A percentile compares a stretch with the other conserved stretches of the same genome.
These are phyloP conservation scores for Bidens hawaiensis DNA, from an alignment of 140 eudicot genomes.

Conservation along the genomic window DNA sequence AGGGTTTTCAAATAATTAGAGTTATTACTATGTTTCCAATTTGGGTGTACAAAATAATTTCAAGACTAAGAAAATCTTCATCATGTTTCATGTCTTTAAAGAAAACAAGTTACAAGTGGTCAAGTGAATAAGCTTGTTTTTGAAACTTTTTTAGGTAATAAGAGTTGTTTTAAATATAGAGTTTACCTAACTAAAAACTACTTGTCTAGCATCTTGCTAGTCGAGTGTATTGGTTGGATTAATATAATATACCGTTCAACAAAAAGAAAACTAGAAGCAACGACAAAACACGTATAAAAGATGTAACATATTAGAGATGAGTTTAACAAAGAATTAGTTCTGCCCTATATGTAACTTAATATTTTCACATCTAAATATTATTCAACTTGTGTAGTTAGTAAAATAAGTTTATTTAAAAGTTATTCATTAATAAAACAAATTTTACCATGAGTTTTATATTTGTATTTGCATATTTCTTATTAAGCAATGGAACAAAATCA, in stretches of 20 bases:
- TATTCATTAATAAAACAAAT: background rate
- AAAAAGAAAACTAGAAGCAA: too few relatives aligned
- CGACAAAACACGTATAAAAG: background rate
- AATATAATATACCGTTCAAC: too few relatives aligned
- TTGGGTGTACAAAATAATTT: slow-evolving; percentile 16
- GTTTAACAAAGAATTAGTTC: too few relatives aligned
- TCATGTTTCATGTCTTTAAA: slow-evolving; percentile 23
- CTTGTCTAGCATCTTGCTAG: too few relatives aligned
- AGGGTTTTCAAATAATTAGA: slow-evolving; percentile 14
- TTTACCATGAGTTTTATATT: background rate
- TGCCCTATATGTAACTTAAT: background rate
- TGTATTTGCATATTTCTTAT: background rate
- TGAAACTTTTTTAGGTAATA: background rate
- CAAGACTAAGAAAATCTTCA: slow-evolving; percentile 22
- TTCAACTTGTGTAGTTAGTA: background rate
- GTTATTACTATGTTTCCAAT: slow-evolving; percentile 24
- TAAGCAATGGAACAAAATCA: background rate
- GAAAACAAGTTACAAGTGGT: background rate
- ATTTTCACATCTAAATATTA: too few relatives aligned
- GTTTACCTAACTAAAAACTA: background rate
- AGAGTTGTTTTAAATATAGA: background rate
- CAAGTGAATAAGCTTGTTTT: background rate
- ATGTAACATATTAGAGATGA: too few relatives aligned
- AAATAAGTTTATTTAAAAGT: too few relatives aligned
- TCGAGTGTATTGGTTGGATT: too few relatives aligned